phyloP scores from a whole-genome alignment of 768 basidiomycete genomes.

The Lactarius tabidus region DNA sequence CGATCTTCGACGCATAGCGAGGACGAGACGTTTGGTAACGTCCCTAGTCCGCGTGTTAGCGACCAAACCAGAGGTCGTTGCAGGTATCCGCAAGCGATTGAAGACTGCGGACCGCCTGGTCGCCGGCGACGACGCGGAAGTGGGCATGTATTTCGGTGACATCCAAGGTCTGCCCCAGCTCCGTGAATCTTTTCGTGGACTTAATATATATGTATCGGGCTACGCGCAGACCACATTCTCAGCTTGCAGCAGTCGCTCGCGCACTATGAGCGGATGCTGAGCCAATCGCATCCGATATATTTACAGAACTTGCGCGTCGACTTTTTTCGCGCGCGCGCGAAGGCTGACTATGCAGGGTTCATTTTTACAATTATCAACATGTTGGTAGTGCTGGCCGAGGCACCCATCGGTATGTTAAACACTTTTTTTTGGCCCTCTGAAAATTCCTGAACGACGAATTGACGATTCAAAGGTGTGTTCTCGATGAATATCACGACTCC shows the following conservation, averaged over 20 bases:
- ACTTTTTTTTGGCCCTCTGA: not conserved
- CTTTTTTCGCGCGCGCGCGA: constrained; percentile 54
- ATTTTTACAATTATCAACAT: constrained; percentile 62
- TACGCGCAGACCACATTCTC: constrained; percentile 73
- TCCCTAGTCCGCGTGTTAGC: constrained; percentile 70
- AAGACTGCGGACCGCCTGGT: constrained; percentile 38
- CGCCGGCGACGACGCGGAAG: constrained; percentile 53
- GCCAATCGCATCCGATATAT: constrained; percentile 84
- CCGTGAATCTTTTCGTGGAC: not conserved
- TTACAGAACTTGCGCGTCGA: constrained; percentile 68
- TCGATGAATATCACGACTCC: constrained; percentile 68
- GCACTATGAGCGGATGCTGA: constrained; percentile 85
- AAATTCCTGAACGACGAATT: not conserved
- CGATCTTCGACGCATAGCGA: constrained; percentile 76
- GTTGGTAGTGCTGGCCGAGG: constrained; percentile 60
- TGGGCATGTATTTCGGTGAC: constrained; percentile 87
- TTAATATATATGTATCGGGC: not conserved
- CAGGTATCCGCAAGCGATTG: constrained; percentile 73
- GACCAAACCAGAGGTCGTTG: constrained; percentile 78
- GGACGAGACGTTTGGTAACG: constrained; percentile 72
- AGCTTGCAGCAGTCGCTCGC: constrained; percentile 78
- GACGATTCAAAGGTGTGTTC: constrained; percentile 47
- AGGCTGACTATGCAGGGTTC: constrained; percentile 63
- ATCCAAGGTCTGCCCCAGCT: constrained; percentile 61
- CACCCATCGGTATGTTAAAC: constrained; percentile 47